Evolutionary conservation across 2,329 filamentous ascomycete genomes (phyloP).

Genomic region (Fusarium palustre): DNA sequence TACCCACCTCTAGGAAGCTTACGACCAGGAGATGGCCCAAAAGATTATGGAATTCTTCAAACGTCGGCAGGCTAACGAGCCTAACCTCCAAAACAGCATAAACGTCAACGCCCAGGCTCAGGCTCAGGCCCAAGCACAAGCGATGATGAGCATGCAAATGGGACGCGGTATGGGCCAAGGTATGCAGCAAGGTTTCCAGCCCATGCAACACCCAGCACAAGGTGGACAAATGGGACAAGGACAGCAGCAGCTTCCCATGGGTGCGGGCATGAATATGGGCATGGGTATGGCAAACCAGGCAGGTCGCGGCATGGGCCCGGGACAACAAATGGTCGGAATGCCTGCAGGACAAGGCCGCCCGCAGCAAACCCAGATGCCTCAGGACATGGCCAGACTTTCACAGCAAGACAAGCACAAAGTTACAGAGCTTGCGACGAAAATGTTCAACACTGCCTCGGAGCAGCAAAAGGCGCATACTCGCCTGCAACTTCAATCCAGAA

Average conservation of each 20-base stretch:
- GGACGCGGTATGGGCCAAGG: slow-evolving; percentile 63
- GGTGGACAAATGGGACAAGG: slow-evolving; percentile 63
- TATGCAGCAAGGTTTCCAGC: slow-evolving; percentile 66
- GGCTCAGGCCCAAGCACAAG: slow-evolving; percentile 56
- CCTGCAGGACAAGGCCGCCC: slow-evolving; percentile 51
- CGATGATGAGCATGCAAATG: slow-evolving; percentile 67
- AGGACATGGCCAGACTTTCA: slow-evolving; percentile 55
- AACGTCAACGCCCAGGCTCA: slow-evolving; percentile 58
- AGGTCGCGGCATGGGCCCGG: slow-evolving; percentile 57
- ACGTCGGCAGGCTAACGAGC: slow-evolving; percentile 63
- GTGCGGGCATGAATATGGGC: slow-evolving; percentile 47
- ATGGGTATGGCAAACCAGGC: slow-evolving; percentile 53
- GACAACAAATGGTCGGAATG: slow-evolving; percentile 57
- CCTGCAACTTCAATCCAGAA: slow-evolving; percentile 52
- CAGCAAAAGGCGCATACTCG: slow-evolving; percentile 55
- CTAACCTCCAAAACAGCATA: slow-evolving; percentile 62
- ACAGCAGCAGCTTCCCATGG: slow-evolving; percentile 48
- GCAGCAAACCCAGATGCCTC: slow-evolving; percentile 43
- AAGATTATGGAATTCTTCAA: slow-evolving; percentile 63
- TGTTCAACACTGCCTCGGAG: slow-evolving; percentile 57
- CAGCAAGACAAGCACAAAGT: slow-evolving; percentile 60
- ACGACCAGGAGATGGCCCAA: slow-evolving; percentile 61
- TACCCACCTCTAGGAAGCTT: slow-evolving; percentile 56
- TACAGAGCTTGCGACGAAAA: slow-evolving; percentile 57
- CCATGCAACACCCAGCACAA: slow-evolving; percentile 70